Evolutionary conservation across 805 yeast genomes (phyloP).

Genomic region (Kodamaea fukazawae): DNA sequence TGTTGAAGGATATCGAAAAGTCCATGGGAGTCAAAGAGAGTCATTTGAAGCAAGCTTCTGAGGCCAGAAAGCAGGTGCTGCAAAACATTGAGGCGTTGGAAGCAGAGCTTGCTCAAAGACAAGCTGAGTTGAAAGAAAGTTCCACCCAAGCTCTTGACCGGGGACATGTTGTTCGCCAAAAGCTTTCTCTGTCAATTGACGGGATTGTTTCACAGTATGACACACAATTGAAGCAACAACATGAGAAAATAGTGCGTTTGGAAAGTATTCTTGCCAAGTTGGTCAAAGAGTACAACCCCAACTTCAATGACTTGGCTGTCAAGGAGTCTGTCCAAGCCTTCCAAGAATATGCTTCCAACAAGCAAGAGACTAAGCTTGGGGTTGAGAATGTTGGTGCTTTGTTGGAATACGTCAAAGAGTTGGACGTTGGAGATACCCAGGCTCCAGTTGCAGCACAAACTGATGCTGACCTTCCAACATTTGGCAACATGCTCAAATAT

Average conservation of each 20-base stretch:
- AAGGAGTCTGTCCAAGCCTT: slow-evolving; percentile 62
- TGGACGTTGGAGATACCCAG: no score
- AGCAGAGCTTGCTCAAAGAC: slow-evolving; percentile 6
- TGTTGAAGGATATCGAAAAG: slow-evolving; percentile 16
- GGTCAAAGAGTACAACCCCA: slow-evolving; percentile 65
- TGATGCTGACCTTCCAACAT: slow-evolving; percentile 17
- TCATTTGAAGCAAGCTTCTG: slow-evolving; percentile 20
- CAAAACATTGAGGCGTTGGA: slow-evolving; percentile 8
- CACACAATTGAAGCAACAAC: slow-evolving; percentile 10
- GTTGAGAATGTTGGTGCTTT: background rate
- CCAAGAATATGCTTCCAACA: slow-evolving; percentile 47
- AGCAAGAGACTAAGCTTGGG: slow-evolving; percentile 15
- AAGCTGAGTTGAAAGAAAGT: slow-evolving; percentile 11
- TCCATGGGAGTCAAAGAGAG: slow-evolving; percentile 30
- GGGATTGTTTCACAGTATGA: slow-evolving; percentile 9
- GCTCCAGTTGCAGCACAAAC: slow-evolving; percentile 18
- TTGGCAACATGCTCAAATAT: slow-evolving; percentile 24
- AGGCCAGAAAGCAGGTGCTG: slow-evolving; percentile 15
- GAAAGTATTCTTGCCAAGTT: slow-evolving; percentile 50
- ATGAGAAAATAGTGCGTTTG: slow-evolving; percentile 27
- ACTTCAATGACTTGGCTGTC: slow-evolving; percentile 85
- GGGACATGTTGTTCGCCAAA: slow-evolving; percentile 13
- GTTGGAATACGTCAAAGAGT: slow-evolving; percentile 12
- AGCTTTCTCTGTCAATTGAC: slow-evolving; percentile 16
- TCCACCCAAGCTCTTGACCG: background rate